phyloP scores from a whole-genome alignment of 306 rosid species.

The Glycine tomentella region DNA sequence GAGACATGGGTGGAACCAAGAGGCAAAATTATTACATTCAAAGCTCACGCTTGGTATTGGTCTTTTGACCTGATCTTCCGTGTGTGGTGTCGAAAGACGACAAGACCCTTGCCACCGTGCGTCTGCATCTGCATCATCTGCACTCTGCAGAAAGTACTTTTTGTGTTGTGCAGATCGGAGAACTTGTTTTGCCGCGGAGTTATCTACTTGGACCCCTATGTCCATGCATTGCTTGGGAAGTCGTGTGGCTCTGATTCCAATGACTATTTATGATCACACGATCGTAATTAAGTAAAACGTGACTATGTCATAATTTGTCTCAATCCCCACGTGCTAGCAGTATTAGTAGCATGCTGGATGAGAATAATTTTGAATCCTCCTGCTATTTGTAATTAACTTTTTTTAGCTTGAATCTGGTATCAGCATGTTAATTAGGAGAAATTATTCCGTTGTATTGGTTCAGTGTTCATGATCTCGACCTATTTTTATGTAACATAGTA shows the following conservation, averaged over 20 bases:
- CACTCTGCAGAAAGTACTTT: constrained; percentile 34
- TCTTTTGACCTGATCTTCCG: constrained; percentile 35
- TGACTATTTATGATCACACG: constrained; percentile 42
- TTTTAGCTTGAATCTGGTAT: too few relatives aligned
- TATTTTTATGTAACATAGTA: too few relatives aligned
- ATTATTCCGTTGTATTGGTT: too few relatives aligned
- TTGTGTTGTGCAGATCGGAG: background rate
- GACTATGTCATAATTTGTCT: background rate
- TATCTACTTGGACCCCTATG: background rate
- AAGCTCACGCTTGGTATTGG: constrained; percentile 54
- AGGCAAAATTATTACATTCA: constrained; percentile 62
- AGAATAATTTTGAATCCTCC: background rate
- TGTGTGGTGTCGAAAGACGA: constrained; percentile 13
- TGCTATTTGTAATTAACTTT: too few relatives aligned
- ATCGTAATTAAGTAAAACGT: background rate
- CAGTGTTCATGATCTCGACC: too few relatives aligned
- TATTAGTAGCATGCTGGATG: background rate
- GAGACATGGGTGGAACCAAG: constrained; percentile 41
- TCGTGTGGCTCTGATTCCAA: constrained; percentile 56
- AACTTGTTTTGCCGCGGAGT: constrained; percentile 27
- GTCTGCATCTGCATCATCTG: constrained; percentile 27
- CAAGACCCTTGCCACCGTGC: constrained; percentile 41
- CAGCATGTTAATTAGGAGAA: too few relatives aligned
- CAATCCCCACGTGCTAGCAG: constrained; percentile 6
- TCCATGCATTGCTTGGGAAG: constrained; percentile 32